These are phyloP conservation scores for Clarireedia paspali DNA, from an alignment of 2,329 filamentous ascomycete species.

Conservation along the genomic window DNA sequence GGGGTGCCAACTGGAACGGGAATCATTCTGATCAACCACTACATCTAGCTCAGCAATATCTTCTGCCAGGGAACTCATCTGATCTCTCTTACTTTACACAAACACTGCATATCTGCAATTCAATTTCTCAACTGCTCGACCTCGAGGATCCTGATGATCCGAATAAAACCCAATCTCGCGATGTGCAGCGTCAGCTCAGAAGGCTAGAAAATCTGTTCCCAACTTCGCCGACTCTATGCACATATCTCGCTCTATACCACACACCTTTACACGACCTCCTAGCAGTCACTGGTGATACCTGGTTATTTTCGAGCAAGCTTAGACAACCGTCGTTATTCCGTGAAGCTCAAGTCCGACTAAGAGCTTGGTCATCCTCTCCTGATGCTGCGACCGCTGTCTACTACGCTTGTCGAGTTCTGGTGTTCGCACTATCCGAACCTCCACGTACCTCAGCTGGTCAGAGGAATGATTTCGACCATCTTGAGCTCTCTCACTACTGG, in stretches of 20 bases:
- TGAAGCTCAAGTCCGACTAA: conserved; percentile 40
- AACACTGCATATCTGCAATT: conserved; percentile 21
- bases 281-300: conserved; percentile 50
- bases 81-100: conserved; percentile 17
- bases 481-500: conserved; percentile 43
- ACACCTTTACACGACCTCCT: conserved; percentile 52
- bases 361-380: conserved; percentile 38
- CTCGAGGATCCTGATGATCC: conserved; percentile 27
- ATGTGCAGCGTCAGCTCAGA: not conserved
- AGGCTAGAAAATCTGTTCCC: conserved; percentile 34
- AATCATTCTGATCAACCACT: conserved; percentile 11
- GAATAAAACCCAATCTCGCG: conserved; percentile 14
- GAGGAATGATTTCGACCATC: not conserved
- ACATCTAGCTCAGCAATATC: conserved; percentile 13
- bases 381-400: conserved; percentile 39
- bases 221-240: conserved; percentile 38
- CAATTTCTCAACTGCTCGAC: conserved; percentile 22
- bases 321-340: conserved; percentile 36
- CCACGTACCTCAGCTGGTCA: not conserved
- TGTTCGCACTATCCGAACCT: conserved; percentile 35
- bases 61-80: conserved; percentile 7
- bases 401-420: conserved; percentile 45
- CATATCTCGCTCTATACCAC: conserved; percentile 49
- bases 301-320: conserved; percentile 50
- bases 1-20: conserved; percentile 31